Percentiles rank a stretch among this genome's conserved stretches.
Conservation (phyloP, 305 asterid genomes). For the Ajuga reptans region DNA sequence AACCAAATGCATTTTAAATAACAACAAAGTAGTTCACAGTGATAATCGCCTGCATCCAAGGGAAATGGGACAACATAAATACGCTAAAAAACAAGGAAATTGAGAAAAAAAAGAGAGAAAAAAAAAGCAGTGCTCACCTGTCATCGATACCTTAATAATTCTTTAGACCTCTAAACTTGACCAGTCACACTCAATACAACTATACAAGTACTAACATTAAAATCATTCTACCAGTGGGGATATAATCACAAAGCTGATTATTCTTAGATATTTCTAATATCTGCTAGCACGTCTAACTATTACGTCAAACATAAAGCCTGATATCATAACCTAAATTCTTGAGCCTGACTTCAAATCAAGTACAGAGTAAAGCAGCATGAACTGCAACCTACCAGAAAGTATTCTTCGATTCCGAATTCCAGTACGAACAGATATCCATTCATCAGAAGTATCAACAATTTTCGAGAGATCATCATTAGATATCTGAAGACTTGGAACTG, state of each 20-base stretch:
- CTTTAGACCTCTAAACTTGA: neutral
- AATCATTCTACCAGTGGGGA: neutral
- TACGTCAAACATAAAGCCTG: neutral
- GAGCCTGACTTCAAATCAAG: neutral
- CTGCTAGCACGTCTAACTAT: neutral
- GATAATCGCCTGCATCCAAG: too few species aligned
- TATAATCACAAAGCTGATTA: neutral
- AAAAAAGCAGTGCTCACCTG: too few species aligned
- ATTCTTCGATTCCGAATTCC: constrained; percentile 90
- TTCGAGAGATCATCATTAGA: constrained; percentile 83
- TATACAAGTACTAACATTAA: neutral
- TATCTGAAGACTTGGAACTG: constrained; percentile 66
- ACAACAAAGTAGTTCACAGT: neutral
- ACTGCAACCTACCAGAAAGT: constrained; percentile 53
- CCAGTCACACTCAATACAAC: neutral
- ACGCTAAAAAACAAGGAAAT: too few species aligned
- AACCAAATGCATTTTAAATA: neutral
- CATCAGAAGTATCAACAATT: constrained; percentile 74
- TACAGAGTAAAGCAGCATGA: constrained; percentile 12
- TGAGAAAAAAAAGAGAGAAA: too few species aligned
- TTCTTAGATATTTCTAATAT: neutral
- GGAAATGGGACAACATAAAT: too few species aligned
- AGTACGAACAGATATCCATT: constrained; percentile 87
- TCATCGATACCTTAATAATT: neutral
- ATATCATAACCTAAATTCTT: neutral